These are phyloP conservation scores for Cladosporium sp. DNA, from an alignment of 2,329 filamentous ascomycete species.

Conservation along the genomic window DNA sequence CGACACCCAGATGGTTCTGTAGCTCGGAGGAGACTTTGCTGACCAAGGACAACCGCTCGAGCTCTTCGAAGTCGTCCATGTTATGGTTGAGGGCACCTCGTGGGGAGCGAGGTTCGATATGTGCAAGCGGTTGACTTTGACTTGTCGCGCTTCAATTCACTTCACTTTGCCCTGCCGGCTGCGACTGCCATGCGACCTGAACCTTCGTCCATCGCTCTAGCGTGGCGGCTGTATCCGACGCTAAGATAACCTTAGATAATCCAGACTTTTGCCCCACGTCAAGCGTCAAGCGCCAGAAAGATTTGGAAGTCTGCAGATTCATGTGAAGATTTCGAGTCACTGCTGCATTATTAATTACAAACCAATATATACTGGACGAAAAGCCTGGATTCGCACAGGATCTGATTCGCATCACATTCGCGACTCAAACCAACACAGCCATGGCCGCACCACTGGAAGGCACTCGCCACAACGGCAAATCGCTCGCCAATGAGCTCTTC, in stretches of 20 bases:
- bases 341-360: conserved; percentile 6
- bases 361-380: too few relatives aligned
- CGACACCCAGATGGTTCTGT: conserved; percentile 87
- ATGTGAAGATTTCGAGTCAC: conserved; percentile 14
- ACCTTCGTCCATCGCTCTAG: not conserved
- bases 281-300: conserved; percentile 2
- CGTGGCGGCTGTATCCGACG: not conserved
- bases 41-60: conserved; percentile 91
- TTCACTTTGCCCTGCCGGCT: not conserved
- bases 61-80: conserved; percentile 88
- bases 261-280: conserved; percentile 5
- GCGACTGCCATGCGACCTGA: not conserved
- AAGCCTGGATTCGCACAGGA: not conserved
- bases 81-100: not conserved
- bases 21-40: conserved; percentile 93
- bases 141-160: conserved; percentile 2
- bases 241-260: conserved; percentile 10
- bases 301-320: conserved; percentile 13
- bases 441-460: conserved; percentile 5
- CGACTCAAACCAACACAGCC: not conserved
- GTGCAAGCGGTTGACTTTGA: not conserved
- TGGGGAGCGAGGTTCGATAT: not conserved
- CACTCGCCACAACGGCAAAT: conserved; percentile 9
- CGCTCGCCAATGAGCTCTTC: conserved; percentile 46
- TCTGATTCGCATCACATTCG: not conserved